Evolutionary conservation across 139 green algal genomes (phyloP).

Genomic region (Yamagishiella unicocca): DNA sequence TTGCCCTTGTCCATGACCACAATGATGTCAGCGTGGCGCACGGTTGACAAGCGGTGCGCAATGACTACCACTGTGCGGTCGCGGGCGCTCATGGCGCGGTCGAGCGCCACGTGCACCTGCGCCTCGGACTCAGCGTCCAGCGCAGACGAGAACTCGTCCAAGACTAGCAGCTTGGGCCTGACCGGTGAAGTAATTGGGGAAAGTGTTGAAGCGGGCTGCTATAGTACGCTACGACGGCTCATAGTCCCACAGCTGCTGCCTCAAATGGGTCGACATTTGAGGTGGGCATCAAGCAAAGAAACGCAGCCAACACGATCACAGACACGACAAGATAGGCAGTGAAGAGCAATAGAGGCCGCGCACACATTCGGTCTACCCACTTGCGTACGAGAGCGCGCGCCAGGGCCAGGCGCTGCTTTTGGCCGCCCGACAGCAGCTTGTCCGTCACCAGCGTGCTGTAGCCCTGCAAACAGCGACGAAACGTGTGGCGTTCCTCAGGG

Average conservation of each 20-base stretch:
- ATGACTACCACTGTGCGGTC: constrained; percentile 83
- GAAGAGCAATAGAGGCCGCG: no score
- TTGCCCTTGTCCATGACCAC: constrained; percentile 80
- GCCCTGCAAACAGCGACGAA: no score
- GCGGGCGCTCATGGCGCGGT: constrained; percentile 68
- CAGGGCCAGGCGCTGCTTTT: constrained; percentile 77
- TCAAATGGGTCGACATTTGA: no score
- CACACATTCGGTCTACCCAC: no score
- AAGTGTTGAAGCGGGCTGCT: no score
- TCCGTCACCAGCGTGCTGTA: constrained; percentile 45
- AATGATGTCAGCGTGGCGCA: constrained; percentile 81
- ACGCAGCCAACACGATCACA: no score
- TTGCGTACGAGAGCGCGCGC: constrained; percentile 70
- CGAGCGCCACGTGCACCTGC: constrained; percentile 75
- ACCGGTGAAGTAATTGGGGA: no score
- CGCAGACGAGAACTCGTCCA: constrained; percentile 78
- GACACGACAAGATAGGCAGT: no score
- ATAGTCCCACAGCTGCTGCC: no score
- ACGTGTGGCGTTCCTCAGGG: no score
- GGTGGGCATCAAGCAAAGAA: no score
- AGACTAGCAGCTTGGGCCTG: constrained; percentile 66
- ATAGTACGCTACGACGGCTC: no score
- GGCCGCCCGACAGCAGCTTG: constrained; percentile 80
- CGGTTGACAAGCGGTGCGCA: constrained; percentile 85
- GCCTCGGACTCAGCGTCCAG: constrained; percentile 58